Evolutionary conservation across 1,284 basidiomycete species (phyloP).

Genomic region (Cryptococcus sp.): DNA sequence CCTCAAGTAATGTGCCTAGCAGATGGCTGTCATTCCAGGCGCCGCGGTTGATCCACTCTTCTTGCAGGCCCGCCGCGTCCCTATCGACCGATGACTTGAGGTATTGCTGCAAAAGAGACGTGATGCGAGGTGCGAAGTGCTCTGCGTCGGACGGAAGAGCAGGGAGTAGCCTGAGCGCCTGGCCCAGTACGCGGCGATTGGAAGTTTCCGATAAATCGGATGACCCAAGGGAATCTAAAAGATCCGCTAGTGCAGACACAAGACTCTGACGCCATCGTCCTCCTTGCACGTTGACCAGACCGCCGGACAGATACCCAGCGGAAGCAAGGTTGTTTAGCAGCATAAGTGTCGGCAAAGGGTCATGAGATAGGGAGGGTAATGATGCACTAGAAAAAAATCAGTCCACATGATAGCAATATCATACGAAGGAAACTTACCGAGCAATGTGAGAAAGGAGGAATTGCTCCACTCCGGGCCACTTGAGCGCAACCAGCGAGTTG

Average conservation of each 20-base stretch:
- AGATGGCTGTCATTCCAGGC: slow-evolving; percentile 44
- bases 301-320: slow-evolving; percentile 45
- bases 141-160: slow-evolving; percentile 30
- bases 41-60: slow-evolving; percentile 28
- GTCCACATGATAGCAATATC: not conserved
- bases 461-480: slow-evolving; percentile 53
- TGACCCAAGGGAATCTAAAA: slow-evolving; percentile 9
- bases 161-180: slow-evolving; percentile 37
- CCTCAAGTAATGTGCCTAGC: slow-evolving; percentile 25
- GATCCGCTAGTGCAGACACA: slow-evolving; percentile 27
- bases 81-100: not conserved
- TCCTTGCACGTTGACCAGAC: slow-evolving; percentile 50
- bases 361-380: slow-evolving; percentile 28
- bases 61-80: slow-evolving; percentile 2
- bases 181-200: slow-evolving; percentile 34
- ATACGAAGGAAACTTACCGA: slow-evolving; percentile 21
- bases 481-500: slow-evolving; percentile 43
- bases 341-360: slow-evolving; percentile 44
- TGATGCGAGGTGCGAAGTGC: slow-evolving; percentile 26
- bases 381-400: slow-evolving; percentile 22
- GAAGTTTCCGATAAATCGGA: slow-evolving; percentile 12
- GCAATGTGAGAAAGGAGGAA: slow-evolving; percentile 51
- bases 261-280: slow-evolving; percentile 49
- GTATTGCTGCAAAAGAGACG: slow-evolving; percentile 11
- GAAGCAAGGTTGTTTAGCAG: slow-evolving; percentile 49